Conservation (phyloP, 225 moss, liverwort and hornwort species). For the Thuidium tamariscinum region DNA sequence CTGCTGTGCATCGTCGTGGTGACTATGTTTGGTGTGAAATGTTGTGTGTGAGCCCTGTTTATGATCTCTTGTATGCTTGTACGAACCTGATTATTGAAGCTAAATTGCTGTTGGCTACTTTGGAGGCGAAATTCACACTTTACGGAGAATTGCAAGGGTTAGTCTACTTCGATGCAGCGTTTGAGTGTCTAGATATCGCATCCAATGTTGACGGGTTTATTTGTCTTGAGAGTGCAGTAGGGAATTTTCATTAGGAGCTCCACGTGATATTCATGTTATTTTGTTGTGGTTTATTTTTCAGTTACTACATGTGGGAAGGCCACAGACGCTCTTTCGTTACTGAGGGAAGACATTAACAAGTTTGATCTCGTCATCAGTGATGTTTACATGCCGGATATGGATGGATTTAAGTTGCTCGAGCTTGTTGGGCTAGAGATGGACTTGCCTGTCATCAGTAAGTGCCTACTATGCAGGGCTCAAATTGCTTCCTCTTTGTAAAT, state of each 20-base stretch:
- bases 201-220: neutral
- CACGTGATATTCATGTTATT: neutral
- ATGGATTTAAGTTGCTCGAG: constrained; percentile 84
- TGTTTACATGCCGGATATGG: constrained; percentile 91
- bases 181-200: neutral
- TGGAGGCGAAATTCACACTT: neutral
- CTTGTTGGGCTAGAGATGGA: constrained; percentile 81
- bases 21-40: neutral
- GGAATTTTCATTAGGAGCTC: neutral
- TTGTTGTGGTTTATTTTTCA: constrained; percentile 27
- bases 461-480: neutral
- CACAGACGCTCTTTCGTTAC: constrained; percentile 47
- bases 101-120: neutral
- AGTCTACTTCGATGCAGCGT: neutral
- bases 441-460: constrained; percentile 85
- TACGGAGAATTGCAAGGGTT: neutral
- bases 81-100: neutral
- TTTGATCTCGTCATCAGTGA: constrained; percentile 88
- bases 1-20: neutral
- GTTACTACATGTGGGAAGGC: constrained; percentile 67
- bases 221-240: neutral
- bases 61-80: neutral
- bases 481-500: neutral
- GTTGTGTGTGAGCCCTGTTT: neutral
- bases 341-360: constrained; percentile 55